A percentile compares a stretch with the other conserved stretches of the same genome.
Evolutionary conservation across 129 eudicot species (phyloP).

Genomic region (carrot (Daucus carota)): DH1_v3.0 NC_030381.2:34012001-34012500

Average conservation of each 20-base stretch:
- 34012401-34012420: no score
- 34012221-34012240: constrained; percentile 1
- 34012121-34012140: constrained; percentile 12
- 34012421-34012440: no score
- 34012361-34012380: no score
- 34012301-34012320: neutral
- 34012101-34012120: constrained; percentile 8
- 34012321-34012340: neutral
- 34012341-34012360: no score
- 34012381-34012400: no score
- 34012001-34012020: neutral
- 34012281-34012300: neutral
- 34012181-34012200: neutral
- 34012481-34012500: no score
- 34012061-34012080: neutral
- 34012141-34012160: constrained; percentile 1
- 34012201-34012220: neutral
- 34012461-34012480: no score
- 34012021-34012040: neutral
- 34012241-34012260: neutral
- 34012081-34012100: constrained; percentile 12
- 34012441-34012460: no score
- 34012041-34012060: neutral
- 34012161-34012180: neutral
- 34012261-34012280: neutral